phyloP scores from a whole-genome alignment of 768 basidiomycete genomes.

The Tricholoma furcatifolium region DNA sequence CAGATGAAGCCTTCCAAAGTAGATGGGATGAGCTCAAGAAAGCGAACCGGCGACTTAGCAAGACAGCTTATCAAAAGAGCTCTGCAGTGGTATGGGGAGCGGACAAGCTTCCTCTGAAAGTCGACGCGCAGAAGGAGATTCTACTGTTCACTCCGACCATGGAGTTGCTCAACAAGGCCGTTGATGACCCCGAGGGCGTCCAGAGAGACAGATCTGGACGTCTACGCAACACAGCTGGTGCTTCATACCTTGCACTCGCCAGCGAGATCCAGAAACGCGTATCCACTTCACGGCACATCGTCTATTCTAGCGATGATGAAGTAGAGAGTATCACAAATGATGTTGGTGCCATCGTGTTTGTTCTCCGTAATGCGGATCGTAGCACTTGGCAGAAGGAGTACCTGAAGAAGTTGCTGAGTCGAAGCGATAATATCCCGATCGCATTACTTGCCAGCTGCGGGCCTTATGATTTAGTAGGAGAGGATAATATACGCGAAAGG shows the following conservation, averaged over 20 bases:
- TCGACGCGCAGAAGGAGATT: conserved; percentile 23
- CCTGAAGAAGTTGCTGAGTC: conserved; percentile 27
- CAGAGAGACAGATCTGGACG: conserved; percentile 40
- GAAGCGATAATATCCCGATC: conserved; percentile 27
- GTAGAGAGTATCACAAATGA: conserved; percentile 12
- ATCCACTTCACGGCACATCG: conserved; percentile 37
- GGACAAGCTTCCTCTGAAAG: conserved; percentile 35
- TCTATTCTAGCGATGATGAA: conserved; percentile 34
- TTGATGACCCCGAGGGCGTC: conserved; percentile 53
- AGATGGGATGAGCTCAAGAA: conserved; percentile 37
- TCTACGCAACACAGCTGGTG: conserved; percentile 56
- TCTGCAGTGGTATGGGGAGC: conserved; percentile 47
- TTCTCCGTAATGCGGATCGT: conserved; percentile 55
- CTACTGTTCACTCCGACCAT: conserved; percentile 55
- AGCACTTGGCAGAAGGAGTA: conserved; percentile 51
- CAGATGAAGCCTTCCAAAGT: conserved; percentile 22
- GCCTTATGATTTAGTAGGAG: conserved; percentile 58
- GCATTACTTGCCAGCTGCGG: conserved; percentile 60
- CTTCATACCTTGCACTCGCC: conserved; percentile 53
- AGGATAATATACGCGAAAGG: conserved; percentile 20
- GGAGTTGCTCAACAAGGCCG: conserved; percentile 60
- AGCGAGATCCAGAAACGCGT: conserved; percentile 31
- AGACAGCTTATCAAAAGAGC: conserved; percentile 44
- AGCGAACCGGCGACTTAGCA: conserved; percentile 41
- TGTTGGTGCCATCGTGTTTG: conserved; percentile 44